A percentile compares a stretch with the other conserved stretches of the same genome.
Evolutionary conservation across 345 rosid species (phyloP).

Genomic region (Eucalyptus marginata): DNA sequence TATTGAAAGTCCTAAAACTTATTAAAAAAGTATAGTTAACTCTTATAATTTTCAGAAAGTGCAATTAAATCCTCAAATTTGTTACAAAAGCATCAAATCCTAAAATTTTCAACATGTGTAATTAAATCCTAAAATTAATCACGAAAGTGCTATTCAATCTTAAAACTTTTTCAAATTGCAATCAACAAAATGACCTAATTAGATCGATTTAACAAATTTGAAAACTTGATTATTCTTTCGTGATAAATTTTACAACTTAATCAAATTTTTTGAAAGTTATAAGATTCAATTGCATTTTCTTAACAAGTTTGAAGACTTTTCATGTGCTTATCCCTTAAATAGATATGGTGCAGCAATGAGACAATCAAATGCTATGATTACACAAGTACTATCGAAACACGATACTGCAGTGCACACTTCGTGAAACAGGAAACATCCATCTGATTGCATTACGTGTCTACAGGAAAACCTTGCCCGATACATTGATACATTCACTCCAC

Average conservation of each 20-base stretch:
- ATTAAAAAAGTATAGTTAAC: fast-evolving
- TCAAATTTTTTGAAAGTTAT: too few species aligned
- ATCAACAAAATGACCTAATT: fast-evolving
- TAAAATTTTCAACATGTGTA: too few species aligned
- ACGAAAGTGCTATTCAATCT: too few species aligned
- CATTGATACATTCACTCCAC: not conserved
- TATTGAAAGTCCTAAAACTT: fast-evolving
- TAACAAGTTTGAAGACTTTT: too few species aligned
- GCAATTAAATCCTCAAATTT: too few species aligned
- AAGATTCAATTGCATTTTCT: too few species aligned
- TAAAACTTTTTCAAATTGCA: fast-evolving
- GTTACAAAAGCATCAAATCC: fast-evolving
- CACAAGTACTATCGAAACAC: not conserved
- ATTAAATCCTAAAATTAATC: too few species aligned
- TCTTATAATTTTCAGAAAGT: fast-evolving
- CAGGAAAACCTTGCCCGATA: not conserved
- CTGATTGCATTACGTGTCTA: not conserved
- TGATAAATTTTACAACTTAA: too few species aligned
- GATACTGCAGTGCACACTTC: not conserved
- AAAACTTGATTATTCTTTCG: fast-evolving
- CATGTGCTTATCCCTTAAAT: too few species aligned
- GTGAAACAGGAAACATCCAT: not conserved
- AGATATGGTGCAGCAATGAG: not conserved
- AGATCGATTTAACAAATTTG: fast-evolving
- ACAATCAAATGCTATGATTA: not conserved